Evolutionary conservation across 164 flowering plant species (phyloP), one percentile per base, ranked within the genome.

Genomic region (Kingdonia uniflora): DNA sequence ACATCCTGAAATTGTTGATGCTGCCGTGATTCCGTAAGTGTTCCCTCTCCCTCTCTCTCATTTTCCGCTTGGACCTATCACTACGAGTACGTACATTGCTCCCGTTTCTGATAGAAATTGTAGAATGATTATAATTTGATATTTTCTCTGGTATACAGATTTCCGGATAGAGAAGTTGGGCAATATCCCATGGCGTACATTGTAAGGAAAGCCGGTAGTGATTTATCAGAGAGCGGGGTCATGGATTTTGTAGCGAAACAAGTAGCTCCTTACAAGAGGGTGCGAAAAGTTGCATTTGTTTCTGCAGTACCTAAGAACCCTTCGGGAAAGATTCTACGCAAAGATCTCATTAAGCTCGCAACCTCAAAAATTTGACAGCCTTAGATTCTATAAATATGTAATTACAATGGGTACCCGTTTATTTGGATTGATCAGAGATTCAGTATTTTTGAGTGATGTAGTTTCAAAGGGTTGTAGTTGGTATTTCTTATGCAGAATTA

Each of bases 181-280:
- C 99, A 92, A 51, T 73, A 23, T 67, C 99, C 99, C 17, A 84
- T 88, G 94, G 99, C 99, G 26, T 88, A 82, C 57, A 76, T 88
- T 16, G 94, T 85, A 0, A 74, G 87, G 55, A 84, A 80, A 69
- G 51, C 69, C 4, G 91, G 84, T 44, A 73, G 78, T 51, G 14
- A 62, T 23, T 19, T 86, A 25, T 65, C 91, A 0, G 88, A 72
- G 46, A 58, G 11, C 8, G 69, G 15, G 6, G 68, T 92, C 24
- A 85, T 85, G 84, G 84, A 87, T 7, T 88, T 84, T 52, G 67
- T 82, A 1, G 82, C 82, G 6, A 68, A 55, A 65, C 96, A 79
- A 91, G 90, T 85, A 21, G 99, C 99, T 21, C 95, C 99, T 19
- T 92, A 88, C 70, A 92, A 92, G 75, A 85, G 69, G 64, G 68